phyloP scores from a whole-genome alignment of 2,329 filamentous ascomycete genomes.

The Dendryphion nanum region DNA sequence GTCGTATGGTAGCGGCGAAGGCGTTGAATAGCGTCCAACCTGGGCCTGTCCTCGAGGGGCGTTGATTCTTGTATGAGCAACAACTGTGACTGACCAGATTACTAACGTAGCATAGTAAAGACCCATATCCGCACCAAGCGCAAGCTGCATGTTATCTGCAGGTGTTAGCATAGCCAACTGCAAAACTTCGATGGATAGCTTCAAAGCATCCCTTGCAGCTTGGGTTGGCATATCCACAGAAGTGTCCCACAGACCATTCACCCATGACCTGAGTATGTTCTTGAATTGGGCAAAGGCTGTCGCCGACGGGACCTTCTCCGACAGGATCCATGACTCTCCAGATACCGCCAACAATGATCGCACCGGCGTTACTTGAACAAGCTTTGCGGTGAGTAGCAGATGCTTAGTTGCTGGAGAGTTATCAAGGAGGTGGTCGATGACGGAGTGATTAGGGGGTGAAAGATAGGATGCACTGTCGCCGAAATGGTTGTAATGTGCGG shows the following conservation, averaged over 20 bases:
- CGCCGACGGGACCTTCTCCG: slow-evolving; percentile 38
- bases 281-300: slow-evolving; percentile 34
- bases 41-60: slow-evolving; percentile 6
- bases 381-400: slow-evolving; percentile 36
- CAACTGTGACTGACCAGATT: slow-evolving; percentile 34
- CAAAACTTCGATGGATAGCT: slow-evolving; percentile 23
- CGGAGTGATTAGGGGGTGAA: slow-evolving; percentile 7
- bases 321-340: slow-evolving; percentile 47
- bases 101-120: slow-evolving; percentile 36
- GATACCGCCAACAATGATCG: slow-evolving; percentile 44
- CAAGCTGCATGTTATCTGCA: slow-evolving; percentile 13
- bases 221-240: slow-evolving; percentile 6
- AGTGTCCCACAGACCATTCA: slow-evolving; percentile 25
- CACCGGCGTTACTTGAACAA: slow-evolving; percentile 39
- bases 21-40: slow-evolving; percentile 14
- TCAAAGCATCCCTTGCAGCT: slow-evolving; percentile 25
- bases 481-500: slow-evolving; percentile 29
- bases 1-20: slow-evolving; percentile 14
- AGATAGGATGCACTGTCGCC: slow-evolving; percentile 14
- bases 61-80: slow-evolving; percentile 19
- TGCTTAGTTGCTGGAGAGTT: slow-evolving; percentile 20
- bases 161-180: slow-evolving; percentile 22
- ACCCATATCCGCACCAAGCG: slow-evolving; percentile 33
- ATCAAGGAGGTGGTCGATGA: slow-evolving; percentile 26
- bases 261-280: slow-evolving; percentile 36